Conservation (phyloP, 148 eudicot genomes). For the Rhododendron kiyosumense region DNA sequence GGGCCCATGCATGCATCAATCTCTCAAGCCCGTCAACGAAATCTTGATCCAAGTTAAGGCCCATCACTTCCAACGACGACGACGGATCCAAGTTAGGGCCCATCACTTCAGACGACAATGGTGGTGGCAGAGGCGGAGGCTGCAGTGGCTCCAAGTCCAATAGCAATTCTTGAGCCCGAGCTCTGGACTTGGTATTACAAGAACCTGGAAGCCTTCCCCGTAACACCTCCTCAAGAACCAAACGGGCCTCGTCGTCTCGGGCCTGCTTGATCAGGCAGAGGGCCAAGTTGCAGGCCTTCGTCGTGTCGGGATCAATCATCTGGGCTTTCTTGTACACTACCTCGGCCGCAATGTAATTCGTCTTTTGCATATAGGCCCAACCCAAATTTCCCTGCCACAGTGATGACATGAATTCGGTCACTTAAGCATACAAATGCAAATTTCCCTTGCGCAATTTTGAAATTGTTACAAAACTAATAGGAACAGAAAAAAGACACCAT, state of each 20-base stretch:
- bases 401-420: neutral
- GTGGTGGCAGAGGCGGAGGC: neutral
- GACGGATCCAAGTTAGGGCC: conserved; percentile 14
- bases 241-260: conserved; percentile 22
- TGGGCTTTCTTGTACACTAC: conserved; percentile 45
- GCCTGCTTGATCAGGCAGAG: conserved; percentile 33
- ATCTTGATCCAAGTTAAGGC: conserved; percentile 24
- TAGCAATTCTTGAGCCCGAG: conserved; percentile 34
- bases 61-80: neutral
- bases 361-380: conserved; percentile 52
- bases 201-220: conserved; percentile 28
- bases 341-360: conserved; percentile 39
- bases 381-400: conserved; percentile 48
- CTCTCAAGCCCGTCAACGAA: conserved; percentile 35
- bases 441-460: too few species aligned
- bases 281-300: conserved; percentile 48
- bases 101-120: neutral
- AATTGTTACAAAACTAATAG: too few species aligned
- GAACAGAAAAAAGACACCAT: too few species aligned
- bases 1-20: conserved; percentile 27
- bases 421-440: neutral
- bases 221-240: conserved; percentile 29
- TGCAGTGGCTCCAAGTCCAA: conserved; percentile 26
- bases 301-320: conserved; percentile 42
- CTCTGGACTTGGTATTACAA: conserved; percentile 28